A percentile compares a stretch with the other conserved stretches of the same genome.
These are phyloP conservation scores for Mycena epipterygia DNA, from an alignment of 768 basidiomycete species.

Conservation along the genomic window DNA sequence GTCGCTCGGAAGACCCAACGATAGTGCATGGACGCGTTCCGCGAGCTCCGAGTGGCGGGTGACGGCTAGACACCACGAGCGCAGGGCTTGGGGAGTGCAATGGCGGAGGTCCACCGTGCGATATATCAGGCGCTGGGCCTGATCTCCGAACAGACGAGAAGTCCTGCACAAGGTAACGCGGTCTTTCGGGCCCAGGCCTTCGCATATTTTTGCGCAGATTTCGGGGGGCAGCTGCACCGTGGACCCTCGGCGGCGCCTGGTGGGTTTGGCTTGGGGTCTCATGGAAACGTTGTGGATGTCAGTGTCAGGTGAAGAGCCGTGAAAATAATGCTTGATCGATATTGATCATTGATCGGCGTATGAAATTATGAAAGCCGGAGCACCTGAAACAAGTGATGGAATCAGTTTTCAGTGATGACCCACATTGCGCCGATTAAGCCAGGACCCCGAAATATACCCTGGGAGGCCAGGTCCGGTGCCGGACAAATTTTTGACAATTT, in stretches of 20 bases:
- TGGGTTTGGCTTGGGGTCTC: background rate
- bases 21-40: slow-evolving; percentile 14
- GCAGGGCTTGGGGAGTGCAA: background rate
- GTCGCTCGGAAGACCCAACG: slow-evolving; percentile 1
- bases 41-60: slow-evolving; percentile 18
- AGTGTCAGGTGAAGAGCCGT: too few species aligned
- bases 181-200: slow-evolving; percentile 8
- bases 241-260: background rate
- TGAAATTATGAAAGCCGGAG: too few species aligned
- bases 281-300: too few species aligned
- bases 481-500: too few species aligned
- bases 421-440: too few species aligned
- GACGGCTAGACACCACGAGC: slow-evolving; percentile 25
- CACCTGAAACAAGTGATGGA: too few species aligned
- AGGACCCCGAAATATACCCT: too few species aligned
- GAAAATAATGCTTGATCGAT: too few species aligned
- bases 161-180: slow-evolving; percentile 25
- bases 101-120: slow-evolving; percentile 21
- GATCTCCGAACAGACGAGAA: slow-evolving; percentile 21
- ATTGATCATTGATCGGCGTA: too few species aligned
- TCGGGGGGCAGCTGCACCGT: slow-evolving; percentile 16
- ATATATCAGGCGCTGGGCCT: slow-evolving; percentile 24
- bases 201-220: slow-evolving; percentile 23
- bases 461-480: too few species aligned
- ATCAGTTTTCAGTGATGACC: too few species aligned